Conservation (phyloP, 1,284 basidiomycete genomes). For the Cystobasidium sp. region DNA sequence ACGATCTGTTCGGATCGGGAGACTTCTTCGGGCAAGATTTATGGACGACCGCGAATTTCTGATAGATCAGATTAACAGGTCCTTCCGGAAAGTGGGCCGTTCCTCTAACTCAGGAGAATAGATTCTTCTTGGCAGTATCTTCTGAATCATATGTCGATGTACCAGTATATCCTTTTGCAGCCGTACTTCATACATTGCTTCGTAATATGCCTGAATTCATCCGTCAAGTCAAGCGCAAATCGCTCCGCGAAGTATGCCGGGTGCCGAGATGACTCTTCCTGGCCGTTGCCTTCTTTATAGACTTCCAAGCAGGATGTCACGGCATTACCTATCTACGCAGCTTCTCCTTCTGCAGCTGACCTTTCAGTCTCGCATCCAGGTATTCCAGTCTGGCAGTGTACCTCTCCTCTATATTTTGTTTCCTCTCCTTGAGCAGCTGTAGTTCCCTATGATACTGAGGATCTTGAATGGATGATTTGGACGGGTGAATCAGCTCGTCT, state of each 20-base stretch:
- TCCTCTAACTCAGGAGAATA: no score
- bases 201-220: no score
- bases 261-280: no score
- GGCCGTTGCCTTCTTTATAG: neutral
- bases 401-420: conserved; percentile 12
- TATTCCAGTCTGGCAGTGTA: conserved; percentile 36
- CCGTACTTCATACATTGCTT: no score
- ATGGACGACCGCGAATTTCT: conserved; percentile 21
- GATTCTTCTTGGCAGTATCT: no score
- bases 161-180: no score
- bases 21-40: conserved; percentile 21
- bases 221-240: no score
- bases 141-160: no score
- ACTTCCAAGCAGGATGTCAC: neutral
- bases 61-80: neutral
- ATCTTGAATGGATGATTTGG: neutral
- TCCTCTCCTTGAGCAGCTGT: conserved; percentile 4
- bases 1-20: conserved; percentile 13
- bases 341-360: conserved; percentile 35
- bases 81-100: neutral
- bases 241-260: no score
- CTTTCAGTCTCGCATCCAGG: conserved; percentile 21
- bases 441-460: conserved; percentile 3
- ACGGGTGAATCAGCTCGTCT: neutral
- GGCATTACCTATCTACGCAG: conserved; percentile 2